phyloP scores from a whole-genome alignment of 768 basidiomycete genomes.

The Leucocoprinus birnbaumii region DNA sequence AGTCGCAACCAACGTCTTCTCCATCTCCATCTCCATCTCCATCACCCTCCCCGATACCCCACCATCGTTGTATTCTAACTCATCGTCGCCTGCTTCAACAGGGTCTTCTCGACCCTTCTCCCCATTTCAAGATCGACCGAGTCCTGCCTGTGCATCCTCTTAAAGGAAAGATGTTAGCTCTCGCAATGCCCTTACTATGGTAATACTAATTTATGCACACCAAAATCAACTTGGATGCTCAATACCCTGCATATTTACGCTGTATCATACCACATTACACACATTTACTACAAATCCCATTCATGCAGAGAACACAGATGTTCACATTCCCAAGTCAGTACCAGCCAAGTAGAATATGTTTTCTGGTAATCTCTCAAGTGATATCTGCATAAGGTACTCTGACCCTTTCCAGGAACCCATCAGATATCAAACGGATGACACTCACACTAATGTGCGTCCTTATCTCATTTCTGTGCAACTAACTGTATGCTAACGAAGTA shows the following conservation, averaged over 20 bases:
- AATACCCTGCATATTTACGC: neutral
- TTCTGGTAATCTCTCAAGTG: no score
- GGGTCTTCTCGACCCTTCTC: constrained; percentile 49
- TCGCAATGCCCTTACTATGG: constrained; percentile 61
- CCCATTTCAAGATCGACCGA: constrained; percentile 32
- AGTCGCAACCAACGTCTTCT: constrained; percentile 25
- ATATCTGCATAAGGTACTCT: no score
- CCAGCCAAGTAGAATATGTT: no score
- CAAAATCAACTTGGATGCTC: neutral
- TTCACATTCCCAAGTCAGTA: no score
- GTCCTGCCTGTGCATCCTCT: constrained; percentile 37
- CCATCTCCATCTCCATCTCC: constrained; percentile 22
- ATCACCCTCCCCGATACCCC: constrained; percentile 48
- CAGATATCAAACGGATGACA: no score
- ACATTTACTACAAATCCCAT: no score
- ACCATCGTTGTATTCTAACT: constrained; percentile 45
- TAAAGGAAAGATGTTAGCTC: constrained; percentile 64
- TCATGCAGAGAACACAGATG: no score
- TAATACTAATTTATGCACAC: constrained; percentile 30
- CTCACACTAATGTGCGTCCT: no score
- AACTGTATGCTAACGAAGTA: no score
- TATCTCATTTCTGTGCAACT: no score
- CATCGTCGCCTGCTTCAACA: constrained; percentile 60
- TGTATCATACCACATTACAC: no score
- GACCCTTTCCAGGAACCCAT: no score